A percentile compares a stretch with the other conserved stretches of the same genome.
Evolutionary conservation across 2,329 filamentous ascomycete species (phyloP).

Genomic region (Pestalotiopsis sp.): DNA sequence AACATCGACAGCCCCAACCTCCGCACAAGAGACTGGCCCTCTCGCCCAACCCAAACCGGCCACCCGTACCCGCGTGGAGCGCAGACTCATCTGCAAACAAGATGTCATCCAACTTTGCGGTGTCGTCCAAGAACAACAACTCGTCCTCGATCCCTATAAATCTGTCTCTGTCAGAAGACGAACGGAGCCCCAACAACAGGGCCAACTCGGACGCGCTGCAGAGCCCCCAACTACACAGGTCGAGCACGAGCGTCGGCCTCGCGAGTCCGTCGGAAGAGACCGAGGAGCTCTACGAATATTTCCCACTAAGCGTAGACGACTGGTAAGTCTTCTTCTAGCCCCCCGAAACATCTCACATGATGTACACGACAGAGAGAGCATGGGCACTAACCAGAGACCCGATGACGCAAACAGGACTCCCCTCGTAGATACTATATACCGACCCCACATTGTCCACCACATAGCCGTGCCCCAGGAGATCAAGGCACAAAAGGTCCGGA

Average conservation of each 20-base stretch:
- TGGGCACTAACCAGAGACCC: neutral
- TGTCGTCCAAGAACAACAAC: slow-evolving; percentile 24
- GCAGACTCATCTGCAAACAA: slow-evolving; percentile 28
- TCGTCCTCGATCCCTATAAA: slow-evolving; percentile 42
- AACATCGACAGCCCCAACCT: slow-evolving; percentile 1
- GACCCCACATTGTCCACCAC: slow-evolving; percentile 90
- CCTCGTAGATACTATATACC: slow-evolving; percentile 31
- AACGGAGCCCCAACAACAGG: slow-evolving; percentile 55
- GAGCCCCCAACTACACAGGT: slow-evolving; percentile 44
- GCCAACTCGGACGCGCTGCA: slow-evolving; percentile 48
- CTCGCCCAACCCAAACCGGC: slow-evolving; percentile 51
- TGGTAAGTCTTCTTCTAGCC: slow-evolving; percentile 52
- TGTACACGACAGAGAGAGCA: neutral
- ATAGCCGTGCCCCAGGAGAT: slow-evolving; percentile 71
- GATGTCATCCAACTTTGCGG: slow-evolving; percentile 19
- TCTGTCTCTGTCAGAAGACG: slow-evolving; percentile 62
- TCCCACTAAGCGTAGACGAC: slow-evolving; percentile 86
- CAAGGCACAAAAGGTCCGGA: slow-evolving; percentile 67
- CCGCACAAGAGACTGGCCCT: slow-evolving; percentile 55
- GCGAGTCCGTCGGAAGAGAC: slow-evolving; percentile 73
- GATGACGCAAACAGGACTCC: slow-evolving; percentile 21
- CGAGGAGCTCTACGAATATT: slow-evolving; percentile 92
- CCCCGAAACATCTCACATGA: neutral
- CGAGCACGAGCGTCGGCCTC: slow-evolving; percentile 37
- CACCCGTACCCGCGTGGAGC: slow-evolving; percentile 55